Evolutionary conservation across 495 filamentous ascomycete species (phyloP), one percentile per base, ranked within the genome.

Genomic region (Daldinia concentrica): DNA sequence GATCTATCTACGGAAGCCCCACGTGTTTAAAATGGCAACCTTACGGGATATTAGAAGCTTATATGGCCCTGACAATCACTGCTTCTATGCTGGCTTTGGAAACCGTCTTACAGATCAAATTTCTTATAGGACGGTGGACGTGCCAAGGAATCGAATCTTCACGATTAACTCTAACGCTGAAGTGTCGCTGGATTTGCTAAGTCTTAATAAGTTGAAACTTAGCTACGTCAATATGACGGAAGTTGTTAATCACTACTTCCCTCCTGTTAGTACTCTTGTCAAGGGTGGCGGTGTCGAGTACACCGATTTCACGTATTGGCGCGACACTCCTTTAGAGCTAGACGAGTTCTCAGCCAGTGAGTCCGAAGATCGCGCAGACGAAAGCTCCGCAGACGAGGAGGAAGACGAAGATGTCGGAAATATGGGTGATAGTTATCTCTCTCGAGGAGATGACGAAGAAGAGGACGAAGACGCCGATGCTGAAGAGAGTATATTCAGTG

Each of bases 11-110:
- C 89, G 96, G 48, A 97, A 98, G 79, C 95, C 95, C 0, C 94
- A 99, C 76, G 93, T 98, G 4, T 99, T 99, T 88, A 99, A 99
- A 82, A 99, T 99, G 95, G 91, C 95, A 5, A 98, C 96, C 68
- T 81, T 99, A 43, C 89, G 95, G 24, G 95, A 99, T 80, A 98
- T 99, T 66, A 85, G 92, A 65, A 91, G 88, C 54, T 88, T 99
- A 1, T 99, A 97, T 75, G 89, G 87, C n/a, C 86, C 86, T 1
- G 89, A 91, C 26, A 83, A 89, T 60, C 90, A 88, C 24, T 95
- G 95, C 0, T 99, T 99, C 78, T 98, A 95, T 72, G 96, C 95
- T 15, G 95, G 95, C 0, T 99, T 99, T 78, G 95, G 95, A 62
- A 99, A 99, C 78, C 89, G 95, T 48, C 86, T 99, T 64, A 99